Evolutionary conservation across 768 basidiomycete species (phyloP).

Genomic region (Leccinum longicurvipes): DNA sequence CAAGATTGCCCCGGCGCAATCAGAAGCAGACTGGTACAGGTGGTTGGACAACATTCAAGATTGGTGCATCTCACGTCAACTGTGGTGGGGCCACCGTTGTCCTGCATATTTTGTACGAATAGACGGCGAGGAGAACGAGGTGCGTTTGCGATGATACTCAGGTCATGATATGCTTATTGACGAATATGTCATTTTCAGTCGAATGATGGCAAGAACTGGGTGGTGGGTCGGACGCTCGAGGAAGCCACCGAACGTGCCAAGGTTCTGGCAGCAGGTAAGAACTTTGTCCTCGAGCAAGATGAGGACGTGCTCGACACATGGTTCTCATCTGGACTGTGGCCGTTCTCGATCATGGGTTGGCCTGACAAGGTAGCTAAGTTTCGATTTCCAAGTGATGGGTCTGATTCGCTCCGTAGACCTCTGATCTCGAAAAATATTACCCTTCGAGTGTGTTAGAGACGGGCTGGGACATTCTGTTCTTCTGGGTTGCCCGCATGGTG

Average conservation of each 20-base stretch:
- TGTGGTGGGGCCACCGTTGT: conserved; percentile 99
- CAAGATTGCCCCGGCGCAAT: conserved; percentile 74
- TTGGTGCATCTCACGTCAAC: conserved; percentile 98
- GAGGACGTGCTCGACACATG: conserved; percentile 98
- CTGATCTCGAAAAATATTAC: conserved; percentile 79
- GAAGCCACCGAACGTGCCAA: conserved; percentile 78
- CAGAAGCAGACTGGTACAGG: conserved; percentile 92
- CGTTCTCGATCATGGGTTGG: conserved; percentile 97
- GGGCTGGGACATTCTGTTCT: conserved; percentile 99
- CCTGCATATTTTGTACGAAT: conserved; percentile 92
- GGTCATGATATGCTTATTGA: not conserved
- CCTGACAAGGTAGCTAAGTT: conserved; percentile 67
- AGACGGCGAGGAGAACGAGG: conserved; percentile 71
- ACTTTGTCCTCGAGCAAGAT: conserved; percentile 84
- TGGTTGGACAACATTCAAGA: conserved; percentile 96
- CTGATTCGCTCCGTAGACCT: conserved; percentile 48
- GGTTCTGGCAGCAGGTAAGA: conserved; percentile 58
- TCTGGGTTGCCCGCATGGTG: conserved; percentile 99
- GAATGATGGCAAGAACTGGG: conserved; percentile 81
- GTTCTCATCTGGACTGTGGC: conserved; percentile 98
- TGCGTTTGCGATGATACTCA: conserved; percentile 28
- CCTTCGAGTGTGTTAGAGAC: conserved; percentile 92
- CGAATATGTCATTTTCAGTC: conserved; percentile 34
- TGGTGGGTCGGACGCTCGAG: conserved; percentile 75
- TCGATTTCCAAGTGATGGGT: not conserved